Evolutionary conservation across 768 basidiomycete species (phyloP).

Genomic region (Pleurotus sapidus): DNA sequence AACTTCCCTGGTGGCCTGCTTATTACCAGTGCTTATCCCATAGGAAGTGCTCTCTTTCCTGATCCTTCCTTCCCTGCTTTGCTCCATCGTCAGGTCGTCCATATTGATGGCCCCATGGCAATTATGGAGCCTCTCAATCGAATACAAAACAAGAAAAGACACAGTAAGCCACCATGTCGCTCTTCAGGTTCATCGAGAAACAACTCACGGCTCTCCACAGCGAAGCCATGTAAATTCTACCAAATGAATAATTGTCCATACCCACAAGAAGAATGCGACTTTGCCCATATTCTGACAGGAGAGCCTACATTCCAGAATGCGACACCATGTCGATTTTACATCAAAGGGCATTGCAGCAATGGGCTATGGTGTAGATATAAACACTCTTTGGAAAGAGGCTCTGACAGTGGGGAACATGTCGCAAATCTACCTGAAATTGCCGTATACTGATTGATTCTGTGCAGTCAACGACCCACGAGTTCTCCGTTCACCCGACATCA

Average conservation of each 20-base stretch:
- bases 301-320: conserved; percentile 16
- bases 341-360: conserved; percentile 32
- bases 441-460: background rate
- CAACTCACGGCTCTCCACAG: conserved; percentile 19
- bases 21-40: conserved; percentile 5
- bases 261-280: conserved; percentile 44
- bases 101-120: conserved; percentile 6
- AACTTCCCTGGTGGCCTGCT: background rate
- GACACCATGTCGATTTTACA: conserved; percentile 31
- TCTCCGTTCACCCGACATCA: conserved; percentile 7
- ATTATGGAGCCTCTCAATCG: conserved; percentile 4
- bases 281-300: conserved; percentile 35
- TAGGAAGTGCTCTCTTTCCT: conserved; percentile 1
- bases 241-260: conserved; percentile 39
- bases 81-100: background rate
- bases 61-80: conserved; percentile 3
- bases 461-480: conserved; percentile 4
- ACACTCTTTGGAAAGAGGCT: conserved; percentile 21
- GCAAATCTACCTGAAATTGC: background rate
- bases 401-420: background rate
- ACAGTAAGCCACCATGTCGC: conserved; percentile 6
- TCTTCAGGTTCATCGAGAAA: too few species aligned
- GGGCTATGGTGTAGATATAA: conserved; percentile 35
- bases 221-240: conserved; percentile 50
- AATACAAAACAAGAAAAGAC: conserved; percentile 12